Base-by-base conservation (phyloP, 1,139 yeast species). In the Blastobotrys indianensis region DNA sequence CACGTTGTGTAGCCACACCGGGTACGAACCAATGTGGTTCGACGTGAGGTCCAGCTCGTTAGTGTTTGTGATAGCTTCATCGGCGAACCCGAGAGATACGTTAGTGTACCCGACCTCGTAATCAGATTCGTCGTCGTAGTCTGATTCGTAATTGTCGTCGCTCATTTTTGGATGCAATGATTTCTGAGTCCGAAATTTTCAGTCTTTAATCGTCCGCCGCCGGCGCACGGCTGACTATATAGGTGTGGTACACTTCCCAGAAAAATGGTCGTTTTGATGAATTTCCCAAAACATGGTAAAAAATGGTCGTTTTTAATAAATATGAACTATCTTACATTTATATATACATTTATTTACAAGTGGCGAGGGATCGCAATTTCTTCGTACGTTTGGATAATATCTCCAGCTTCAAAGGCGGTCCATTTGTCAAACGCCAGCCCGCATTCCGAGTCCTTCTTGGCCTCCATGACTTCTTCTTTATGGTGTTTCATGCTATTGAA, bases 361-460 rank as follows among this genome's bases (percentile, higher is more conserved):
- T 76, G 83, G 59, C 94, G 74, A 53, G 80, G 81, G 46, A 85
- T 78, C 47, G 73, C 73, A 11, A 80, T 70, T 53, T 82, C 85
- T 64, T 88, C 95, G 57, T 75, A 81, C 3, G 80, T 82, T 60
- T 86, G 83, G 32, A 92, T 73, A 2, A 72, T 60, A 66, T 92
- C 98, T 12, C 95, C 97, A 28, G 70, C 78, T 57, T 80, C 74
- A 60, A 85, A 85, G 39, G 72, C 76, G 35, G 80, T 81, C 82
- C 90, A 88, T 28, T 62, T 63, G 1, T 76, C 81, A 57, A 92
- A 81, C 0, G 88, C 69, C 36, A 92, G 63, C 44, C 98, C 98
- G 70, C 97, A 92, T 57, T 92, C 98, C 36, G 77, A 76, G 29
- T 95, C 97, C 67, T 86, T 88, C 49, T 79, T 79, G 7, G 85